phyloP scores from a whole-genome alignment of 2,329 filamentous ascomycete species.

The Fusarium drepaniforme region DNA sequence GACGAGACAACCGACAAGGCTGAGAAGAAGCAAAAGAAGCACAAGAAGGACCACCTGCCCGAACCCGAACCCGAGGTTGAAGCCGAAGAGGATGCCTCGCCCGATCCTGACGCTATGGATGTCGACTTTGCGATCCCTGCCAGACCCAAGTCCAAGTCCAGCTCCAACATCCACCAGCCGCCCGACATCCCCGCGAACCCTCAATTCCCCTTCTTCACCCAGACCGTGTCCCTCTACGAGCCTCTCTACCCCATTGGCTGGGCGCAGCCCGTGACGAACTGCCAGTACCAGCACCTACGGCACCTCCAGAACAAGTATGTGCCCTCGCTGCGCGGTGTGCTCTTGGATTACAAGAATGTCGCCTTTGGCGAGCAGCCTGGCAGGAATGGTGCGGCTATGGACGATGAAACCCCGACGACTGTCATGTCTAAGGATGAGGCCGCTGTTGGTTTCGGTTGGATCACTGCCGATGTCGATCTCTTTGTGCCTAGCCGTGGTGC shows the following conservation, averaged over 20 bases:
- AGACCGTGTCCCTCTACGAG: slow-evolving; percentile 85
- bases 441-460: slow-evolving; percentile 87
- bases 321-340: slow-evolving; percentile 77
- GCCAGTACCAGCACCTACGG: slow-evolving; percentile 80
- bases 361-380: slow-evolving; percentile 72
- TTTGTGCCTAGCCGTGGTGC: slow-evolving; percentile 82
- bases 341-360: slow-evolving; percentile 79
- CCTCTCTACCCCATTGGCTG: slow-evolving; percentile 80
- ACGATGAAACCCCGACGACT: slow-evolving; percentile 61
- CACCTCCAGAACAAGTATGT: slow-evolving; percentile 84
- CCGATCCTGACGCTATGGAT: slow-evolving; percentile 54
- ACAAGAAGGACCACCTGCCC: slow-evolving; percentile 45
- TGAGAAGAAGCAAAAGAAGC: slow-evolving; percentile 48
- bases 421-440: slow-evolving; percentile 79
- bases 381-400: slow-evolving; percentile 59
- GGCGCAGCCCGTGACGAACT: slow-evolving; percentile 75
- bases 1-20: slow-evolving; percentile 13
- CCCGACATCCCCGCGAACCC: slow-evolving; percentile 54
- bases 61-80: slow-evolving; percentile 36
- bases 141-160: slow-evolving; percentile 40
- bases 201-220: slow-evolving; percentile 79
- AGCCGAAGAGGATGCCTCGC: slow-evolving; percentile 24
- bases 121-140: slow-evolving; percentile 50
- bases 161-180: slow-evolving; percentile 52
- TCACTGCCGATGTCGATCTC: slow-evolving; percentile 87